Evolutionary conservation across 2,329 filamentous ascomycete genomes (phyloP), one percentile per base, ranked within the genome.

Genomic region (Cercospora zeina): DNA sequence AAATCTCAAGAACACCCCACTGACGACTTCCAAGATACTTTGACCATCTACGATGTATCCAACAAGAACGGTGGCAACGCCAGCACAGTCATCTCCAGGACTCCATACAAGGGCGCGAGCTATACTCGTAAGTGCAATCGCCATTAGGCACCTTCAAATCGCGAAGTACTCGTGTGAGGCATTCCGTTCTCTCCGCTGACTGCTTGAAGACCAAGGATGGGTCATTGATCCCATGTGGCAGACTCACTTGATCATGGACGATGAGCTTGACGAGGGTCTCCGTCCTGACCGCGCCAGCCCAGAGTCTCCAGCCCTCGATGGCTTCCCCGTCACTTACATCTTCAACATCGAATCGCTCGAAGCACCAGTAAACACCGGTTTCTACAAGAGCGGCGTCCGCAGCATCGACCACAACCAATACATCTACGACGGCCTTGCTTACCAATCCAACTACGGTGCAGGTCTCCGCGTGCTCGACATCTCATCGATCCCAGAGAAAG

Each of bases 211-310:
- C 65, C 81, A 83, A 70, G 83, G 82, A 9, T 82, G 81, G 79
- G 72, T 84, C 7, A 75, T 81, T 24, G 79, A 83, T 68, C 69
- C 74, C 10, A 70, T 77, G 54, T 79, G 73, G 70, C 77, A 78
- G 67, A 68, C 78, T 49, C 82, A 77, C 68, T 77, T 84, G 3
- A 74, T 83, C 13, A 69, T 83, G 4, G 82, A 84, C 65, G 82
- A 85, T 65, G 82, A 85, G 69, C 76, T 81, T 10, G 82, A 85
- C 61, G 83, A 85, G 74, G 70, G 79, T 3, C 72, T 74, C 0
- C 79, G 77, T 6, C 75, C 76, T 0, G 79, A 75, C 0, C 62
- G 65, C 56, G 62, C 65, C 19, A 60, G 60, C 27, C 63, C 65
- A 24, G 61, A 69, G 14, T 64, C 59, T 11, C 67, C 67, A 2